Conservation (phyloP, 1,139 yeast genomes). For the Magnusiomyces sp. region DNA sequence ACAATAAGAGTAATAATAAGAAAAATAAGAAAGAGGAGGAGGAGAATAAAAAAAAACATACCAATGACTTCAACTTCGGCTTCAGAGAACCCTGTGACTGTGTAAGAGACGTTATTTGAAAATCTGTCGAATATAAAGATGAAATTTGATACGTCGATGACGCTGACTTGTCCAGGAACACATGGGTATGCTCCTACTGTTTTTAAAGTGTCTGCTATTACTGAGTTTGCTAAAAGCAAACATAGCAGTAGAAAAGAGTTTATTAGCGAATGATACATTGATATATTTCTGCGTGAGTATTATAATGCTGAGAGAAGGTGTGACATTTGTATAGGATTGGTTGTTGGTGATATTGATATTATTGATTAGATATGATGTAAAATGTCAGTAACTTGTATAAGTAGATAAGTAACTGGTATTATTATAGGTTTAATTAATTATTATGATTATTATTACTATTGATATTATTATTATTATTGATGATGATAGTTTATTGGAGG, state of each 20-base stretch:
- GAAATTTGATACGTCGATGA: conserved; percentile 18
- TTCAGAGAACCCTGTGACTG: conserved; percentile 19
- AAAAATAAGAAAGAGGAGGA: neutral
- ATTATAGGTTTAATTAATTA: neutral
- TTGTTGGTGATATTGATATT: too few relatives aligned
- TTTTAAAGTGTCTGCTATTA: conserved; percentile 10
- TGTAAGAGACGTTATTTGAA: conserved; percentile 20
- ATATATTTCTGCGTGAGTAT: too few relatives aligned
- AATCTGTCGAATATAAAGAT: conserved; percentile 15
- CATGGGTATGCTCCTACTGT: conserved; percentile 20
- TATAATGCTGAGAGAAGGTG: too few relatives aligned
- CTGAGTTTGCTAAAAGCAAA: neutral
- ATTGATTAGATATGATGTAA: too few relatives aligned
- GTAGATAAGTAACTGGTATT: neutral
- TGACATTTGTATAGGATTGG: too few relatives aligned
- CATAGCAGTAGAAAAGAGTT: too few relatives aligned
- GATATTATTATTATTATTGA: neutral
- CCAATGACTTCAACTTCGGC: conserved; percentile 17
- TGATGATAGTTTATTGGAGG: neutral
- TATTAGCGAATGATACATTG: too few relatives aligned
- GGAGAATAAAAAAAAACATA: conserved; percentile 7
- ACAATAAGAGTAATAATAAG: neutral
- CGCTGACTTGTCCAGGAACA: conserved; percentile 6
- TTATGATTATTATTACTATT: neutral
- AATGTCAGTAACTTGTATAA: too few relatives aligned